Conservation (phyloP, 148 eudicot species). For the Nepenthes mirabilis region DNA sequence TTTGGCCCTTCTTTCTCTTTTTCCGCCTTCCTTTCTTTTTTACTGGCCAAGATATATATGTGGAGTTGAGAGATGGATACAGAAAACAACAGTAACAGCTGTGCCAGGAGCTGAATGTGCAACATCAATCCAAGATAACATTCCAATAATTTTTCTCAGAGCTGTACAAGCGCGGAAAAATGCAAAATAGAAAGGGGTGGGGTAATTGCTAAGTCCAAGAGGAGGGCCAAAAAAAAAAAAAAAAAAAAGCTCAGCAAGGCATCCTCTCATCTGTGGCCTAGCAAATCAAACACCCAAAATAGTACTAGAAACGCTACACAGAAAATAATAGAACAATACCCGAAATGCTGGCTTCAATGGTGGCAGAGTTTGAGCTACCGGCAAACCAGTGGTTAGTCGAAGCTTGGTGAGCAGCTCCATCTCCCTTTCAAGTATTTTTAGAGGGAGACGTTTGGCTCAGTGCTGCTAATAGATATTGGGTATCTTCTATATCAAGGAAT, state of each 20-base stretch:
- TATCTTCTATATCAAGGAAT: slow-evolving; percentile 37
- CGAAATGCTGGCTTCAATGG: neutral
- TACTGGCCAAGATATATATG: too few relatives aligned
- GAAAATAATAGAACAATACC: neutral
- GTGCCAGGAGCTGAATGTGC: too few relatives aligned
- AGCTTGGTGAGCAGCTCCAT: slow-evolving; percentile 67
- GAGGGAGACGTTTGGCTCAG: slow-evolving; percentile 38
- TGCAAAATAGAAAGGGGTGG: too few relatives aligned
- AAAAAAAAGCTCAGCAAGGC: slow-evolving; percentile 9
- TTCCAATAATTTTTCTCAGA: too few relatives aligned
- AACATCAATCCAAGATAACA: too few relatives aligned
- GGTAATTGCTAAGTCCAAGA: slow-evolving; percentile 3
- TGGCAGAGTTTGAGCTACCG: neutral
- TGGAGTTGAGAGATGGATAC: too few relatives aligned
- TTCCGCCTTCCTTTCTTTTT: too few relatives aligned
- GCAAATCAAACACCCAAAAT: neutral
- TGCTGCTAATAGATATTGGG: slow-evolving; percentile 34
- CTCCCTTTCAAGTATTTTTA: slow-evolving; percentile 58
- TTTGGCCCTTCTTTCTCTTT: too few relatives aligned
- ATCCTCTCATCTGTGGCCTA: slow-evolving; percentile 23
- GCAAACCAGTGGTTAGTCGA: slow-evolving; percentile 19
- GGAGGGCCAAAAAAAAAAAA: slow-evolving; percentile 10
- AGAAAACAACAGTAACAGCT: too few relatives aligned
- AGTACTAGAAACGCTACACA: neutral
- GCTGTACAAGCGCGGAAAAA: too few relatives aligned